These are phyloP conservation scores for Monilinia vaccinii-corymbosi DNA, from an alignment of 2,329 filamentous ascomycete genomes.

Conservation along the genomic window DNA sequence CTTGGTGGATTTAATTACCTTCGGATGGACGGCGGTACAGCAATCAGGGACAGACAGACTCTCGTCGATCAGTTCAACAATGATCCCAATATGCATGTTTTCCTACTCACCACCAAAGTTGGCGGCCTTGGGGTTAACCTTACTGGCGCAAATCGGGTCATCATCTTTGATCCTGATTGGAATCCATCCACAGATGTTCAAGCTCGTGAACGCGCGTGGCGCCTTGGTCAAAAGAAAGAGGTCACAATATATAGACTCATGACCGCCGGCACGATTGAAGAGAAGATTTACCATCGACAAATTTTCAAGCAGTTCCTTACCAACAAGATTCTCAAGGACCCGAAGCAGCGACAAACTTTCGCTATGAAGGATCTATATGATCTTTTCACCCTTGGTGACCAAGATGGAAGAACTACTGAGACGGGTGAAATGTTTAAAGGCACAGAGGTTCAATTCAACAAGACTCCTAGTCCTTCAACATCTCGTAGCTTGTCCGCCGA, in stretches of 20 bases:
- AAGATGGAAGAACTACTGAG: constrained; percentile 63
- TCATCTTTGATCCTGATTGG: constrained; percentile 98
- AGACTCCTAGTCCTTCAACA: constrained; percentile 27
- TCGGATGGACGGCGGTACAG: constrained; percentile 89
- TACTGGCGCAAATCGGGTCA: constrained; percentile 89
- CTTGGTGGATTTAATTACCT: constrained; percentile 66
- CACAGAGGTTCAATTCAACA: constrained; percentile 63
- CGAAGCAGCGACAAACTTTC: constrained; percentile 86
- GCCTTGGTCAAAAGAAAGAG: constrained; percentile 86
- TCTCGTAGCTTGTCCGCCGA: constrained; percentile 2
- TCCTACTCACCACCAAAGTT: constrained; percentile 90
- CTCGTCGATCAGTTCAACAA: constrained; percentile 93
- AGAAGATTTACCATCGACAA: constrained; percentile 98
- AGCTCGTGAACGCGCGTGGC: constrained; percentile 90
- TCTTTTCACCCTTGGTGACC: constrained; percentile 70
- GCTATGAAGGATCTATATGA: constrained; percentile 86
- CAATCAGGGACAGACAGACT: constrained; percentile 77
- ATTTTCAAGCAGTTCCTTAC: constrained; percentile 98
- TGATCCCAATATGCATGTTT: constrained; percentile 69
- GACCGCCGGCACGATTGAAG: constrained; percentile 95
- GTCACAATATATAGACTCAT: constrained; percentile 97
- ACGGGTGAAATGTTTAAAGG: constrained; percentile 81
- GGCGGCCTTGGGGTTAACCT: constrained; percentile 90
- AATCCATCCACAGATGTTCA: constrained; percentile 96
- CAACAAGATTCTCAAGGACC: constrained; percentile 91